Percentiles rank a stretch among this genome's conserved stretches.
Conservation (phyloP, 140 eudicot genomes). For the Ambrosia hybrid region DNA sequence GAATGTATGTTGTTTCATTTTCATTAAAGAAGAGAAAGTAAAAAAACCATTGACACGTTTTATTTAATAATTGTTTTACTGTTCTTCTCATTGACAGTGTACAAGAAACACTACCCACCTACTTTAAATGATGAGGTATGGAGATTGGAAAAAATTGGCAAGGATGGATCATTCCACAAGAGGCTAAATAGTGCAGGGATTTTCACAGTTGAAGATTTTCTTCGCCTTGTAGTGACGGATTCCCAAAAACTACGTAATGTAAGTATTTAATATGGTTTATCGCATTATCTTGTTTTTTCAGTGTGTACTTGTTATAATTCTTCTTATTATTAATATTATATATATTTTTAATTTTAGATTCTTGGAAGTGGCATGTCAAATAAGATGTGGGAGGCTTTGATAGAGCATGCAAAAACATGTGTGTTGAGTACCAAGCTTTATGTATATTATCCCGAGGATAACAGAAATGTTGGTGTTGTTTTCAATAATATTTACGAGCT, state of each 20-base stretch:
- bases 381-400: constrained; percentile 95
- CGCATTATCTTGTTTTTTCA: background rate
- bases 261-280: constrained; percentile 31
- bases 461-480: constrained; percentile 69
- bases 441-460: constrained; percentile 71
- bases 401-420: constrained; percentile 95
- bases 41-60: background rate
- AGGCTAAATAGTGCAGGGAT: constrained; percentile 73
- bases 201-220: constrained; percentile 79
- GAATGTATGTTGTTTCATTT: constrained; percentile 63
- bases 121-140: constrained; percentile 87
- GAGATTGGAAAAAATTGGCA: constrained; percentile 97
- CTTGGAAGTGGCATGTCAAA: constrained; percentile 99
- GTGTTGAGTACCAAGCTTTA: constrained; percentile 84
- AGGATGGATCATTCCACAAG: constrained; percentile 95
- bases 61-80: background rate
- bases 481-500: constrained; percentile 90
- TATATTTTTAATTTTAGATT: constrained; percentile 36
- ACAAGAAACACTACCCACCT: constrained; percentile 29
- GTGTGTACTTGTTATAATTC: background rate
- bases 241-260: constrained; percentile 65
- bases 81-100: constrained; percentile 47
- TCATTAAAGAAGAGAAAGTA: background rate
- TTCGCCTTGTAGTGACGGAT: constrained; percentile 79
- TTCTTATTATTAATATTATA: background rate